A percentile compares a stretch with the other conserved stretches of the same genome.
These are phyloP conservation scores for Brettanomyces custersianus DNA, from an alignment of 805 yeast genomes.

Conservation along the genomic window DNA sequence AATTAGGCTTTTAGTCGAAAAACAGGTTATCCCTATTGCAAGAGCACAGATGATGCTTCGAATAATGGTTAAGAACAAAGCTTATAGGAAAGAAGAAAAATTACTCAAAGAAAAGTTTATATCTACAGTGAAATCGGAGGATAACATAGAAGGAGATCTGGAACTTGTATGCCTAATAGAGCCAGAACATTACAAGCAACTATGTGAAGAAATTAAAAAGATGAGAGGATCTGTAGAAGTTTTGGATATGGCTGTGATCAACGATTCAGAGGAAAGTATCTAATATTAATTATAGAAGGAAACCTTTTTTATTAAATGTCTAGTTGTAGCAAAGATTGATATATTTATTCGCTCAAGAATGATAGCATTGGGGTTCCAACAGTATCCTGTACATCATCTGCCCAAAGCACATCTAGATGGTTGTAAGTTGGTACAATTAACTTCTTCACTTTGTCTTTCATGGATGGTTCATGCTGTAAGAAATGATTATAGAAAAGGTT, in stretches of 20 bases:
- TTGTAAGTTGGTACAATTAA: constrained; percentile 54
- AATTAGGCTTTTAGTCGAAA: constrained; percentile 62
- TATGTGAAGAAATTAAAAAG: constrained; percentile 33
- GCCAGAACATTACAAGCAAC: constrained; percentile 20
- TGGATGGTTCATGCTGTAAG: constrained; percentile 45
- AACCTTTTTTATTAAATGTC: background rate
- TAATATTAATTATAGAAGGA: background rate
- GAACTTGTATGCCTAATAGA: constrained; percentile 13
- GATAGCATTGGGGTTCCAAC: constrained; percentile 45
- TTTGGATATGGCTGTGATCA: constrained; percentile 27
- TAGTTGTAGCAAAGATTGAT: background rate
- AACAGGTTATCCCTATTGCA: constrained; percentile 85
- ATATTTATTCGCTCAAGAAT: constrained; percentile 17
- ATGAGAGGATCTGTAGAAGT: constrained; percentile 34
- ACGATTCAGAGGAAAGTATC: constrained; percentile 8
- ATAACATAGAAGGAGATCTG: constrained; percentile 7
- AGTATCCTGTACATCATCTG: constrained; percentile 58
- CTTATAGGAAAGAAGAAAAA: constrained; percentile 31
- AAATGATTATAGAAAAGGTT: constrained; percentile 57
- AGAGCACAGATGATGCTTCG: constrained; percentile 89
- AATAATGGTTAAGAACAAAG: constrained; percentile 47
- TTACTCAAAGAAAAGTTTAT: constrained; percentile 10
- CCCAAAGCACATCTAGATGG: constrained; percentile 92
- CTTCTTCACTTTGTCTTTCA: constrained; percentile 25
- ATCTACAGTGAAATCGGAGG: constrained; percentile 7